phyloP scores from a whole-genome alignment of 768 basidiomycete species.

The Mycena kentingensis region DNA sequence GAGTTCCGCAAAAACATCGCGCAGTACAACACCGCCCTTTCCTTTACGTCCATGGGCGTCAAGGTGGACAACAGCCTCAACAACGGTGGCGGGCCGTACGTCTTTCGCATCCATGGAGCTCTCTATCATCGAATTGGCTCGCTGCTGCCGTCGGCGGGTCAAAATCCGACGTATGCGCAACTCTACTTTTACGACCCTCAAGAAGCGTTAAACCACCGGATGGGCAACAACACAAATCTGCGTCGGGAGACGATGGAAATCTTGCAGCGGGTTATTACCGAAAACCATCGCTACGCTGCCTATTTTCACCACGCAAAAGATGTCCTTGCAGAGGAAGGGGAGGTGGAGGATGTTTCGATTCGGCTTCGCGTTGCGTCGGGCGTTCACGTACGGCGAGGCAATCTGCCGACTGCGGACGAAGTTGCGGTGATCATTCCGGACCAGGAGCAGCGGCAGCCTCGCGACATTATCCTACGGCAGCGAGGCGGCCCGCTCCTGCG shows the following conservation, averaged over 20 bases:
- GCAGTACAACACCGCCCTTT: constrained; percentile 41
- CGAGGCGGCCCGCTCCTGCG: constrained; percentile 23
- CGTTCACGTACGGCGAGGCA: constrained; percentile 35
- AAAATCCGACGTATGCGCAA: constrained; percentile 31
- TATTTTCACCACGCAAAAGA: constrained; percentile 37
- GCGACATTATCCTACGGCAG: constrained; percentile 12
- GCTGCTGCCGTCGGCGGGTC: constrained; percentile 26
- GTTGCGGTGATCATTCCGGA: constrained; percentile 2
- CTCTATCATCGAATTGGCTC: constrained; percentile 35
- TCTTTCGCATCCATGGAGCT: constrained; percentile 32
- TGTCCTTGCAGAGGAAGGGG: constrained; percentile 27
- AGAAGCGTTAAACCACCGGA: constrained; percentile 32
- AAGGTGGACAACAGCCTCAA: constrained; percentile 29
- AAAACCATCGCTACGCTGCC: constrained; percentile 29
- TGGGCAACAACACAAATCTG: constrained; percentile 29
- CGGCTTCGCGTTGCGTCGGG: constrained; percentile 19
- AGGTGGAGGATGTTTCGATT: constrained; percentile 22
- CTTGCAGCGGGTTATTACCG: constrained; percentile 28
- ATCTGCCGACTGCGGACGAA: constrained; percentile 30
- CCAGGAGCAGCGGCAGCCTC: neutral
- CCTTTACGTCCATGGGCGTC: constrained; percentile 43
- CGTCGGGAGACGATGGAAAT: constrained; percentile 21
- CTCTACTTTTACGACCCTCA: constrained; percentile 39
- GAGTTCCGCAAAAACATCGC: constrained; percentile 37
- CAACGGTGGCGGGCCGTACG: constrained; percentile 26